A percentile compares a stretch with the other conserved stretches of the same genome.
phyloP scores from a whole-genome alignment of 2,329 filamentous ascomycete genomes.

The Colletotrichum zoysiae region DNA sequence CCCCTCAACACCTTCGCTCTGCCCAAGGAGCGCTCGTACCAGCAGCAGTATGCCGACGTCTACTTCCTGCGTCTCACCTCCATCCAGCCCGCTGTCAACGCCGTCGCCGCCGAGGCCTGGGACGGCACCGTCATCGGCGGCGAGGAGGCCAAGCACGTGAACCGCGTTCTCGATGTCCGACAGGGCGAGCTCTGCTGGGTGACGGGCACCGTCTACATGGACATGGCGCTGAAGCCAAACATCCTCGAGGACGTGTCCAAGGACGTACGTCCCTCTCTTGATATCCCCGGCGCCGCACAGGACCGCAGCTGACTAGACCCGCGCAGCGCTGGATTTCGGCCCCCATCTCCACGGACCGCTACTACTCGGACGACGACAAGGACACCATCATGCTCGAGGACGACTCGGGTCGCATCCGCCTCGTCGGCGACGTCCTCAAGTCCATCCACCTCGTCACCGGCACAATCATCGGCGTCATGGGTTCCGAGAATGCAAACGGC shows the following conservation, averaged over 20 bases:
- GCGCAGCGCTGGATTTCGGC: slow-evolving; percentile 87
- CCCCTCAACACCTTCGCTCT: slow-evolving; percentile 82
- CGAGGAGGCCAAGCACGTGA: slow-evolving; percentile 80
- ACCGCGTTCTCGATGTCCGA: slow-evolving; percentile 92
- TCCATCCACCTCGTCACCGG: slow-evolving; percentile 86
- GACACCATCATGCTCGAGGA: slow-evolving; percentile 92
- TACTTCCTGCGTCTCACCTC: slow-evolving; percentile 93
- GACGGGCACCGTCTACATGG: slow-evolving; percentile 94
- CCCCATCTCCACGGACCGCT: slow-evolving; percentile 81
- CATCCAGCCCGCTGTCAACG: slow-evolving; percentile 86
- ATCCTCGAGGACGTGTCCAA: slow-evolving; percentile 95
- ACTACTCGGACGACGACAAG: slow-evolving; percentile 71
- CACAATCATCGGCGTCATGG: slow-evolving; percentile 93
- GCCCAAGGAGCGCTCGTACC: slow-evolving; percentile 79
- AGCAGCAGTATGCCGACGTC: slow-evolving; percentile 97
- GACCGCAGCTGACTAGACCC: slow-evolving; percentile 3
- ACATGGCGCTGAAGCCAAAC: slow-evolving; percentile 95
- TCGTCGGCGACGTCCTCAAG: slow-evolving; percentile 79
- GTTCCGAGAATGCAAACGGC: slow-evolving; percentile 91
- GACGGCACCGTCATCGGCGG: slow-evolving; percentile 81
- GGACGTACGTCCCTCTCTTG: slow-evolving; percentile 71
- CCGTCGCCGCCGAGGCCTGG: slow-evolving; percentile 82
- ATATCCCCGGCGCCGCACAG: not conserved
- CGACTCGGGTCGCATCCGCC: slow-evolving; percentile 87
- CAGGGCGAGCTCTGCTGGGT: slow-evolving; percentile 98